Evolutionary conservation across 2,329 filamentous ascomycete species (phyloP).

Genomic region (Trichoderma hamatum): DNA sequence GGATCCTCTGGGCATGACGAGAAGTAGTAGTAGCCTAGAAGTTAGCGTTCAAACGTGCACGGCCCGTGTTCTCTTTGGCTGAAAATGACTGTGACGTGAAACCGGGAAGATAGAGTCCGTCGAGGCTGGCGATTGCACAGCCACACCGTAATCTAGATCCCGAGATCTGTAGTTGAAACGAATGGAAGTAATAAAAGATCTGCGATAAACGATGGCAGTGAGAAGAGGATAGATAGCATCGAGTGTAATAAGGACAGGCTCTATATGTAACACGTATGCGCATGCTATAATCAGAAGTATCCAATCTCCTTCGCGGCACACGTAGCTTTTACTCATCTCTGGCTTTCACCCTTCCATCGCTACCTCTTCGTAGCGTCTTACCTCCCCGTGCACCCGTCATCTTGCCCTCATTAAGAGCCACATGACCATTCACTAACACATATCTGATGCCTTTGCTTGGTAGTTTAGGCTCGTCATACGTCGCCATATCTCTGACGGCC

Average conservation of each 20-base stretch:
- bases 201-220: not conserved
- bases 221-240: not conserved
- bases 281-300: not conserved
- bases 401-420: constrained; percentile 32
- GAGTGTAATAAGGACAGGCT: not conserved
- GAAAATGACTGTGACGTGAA: not conserved
- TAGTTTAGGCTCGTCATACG: constrained; percentile 32
- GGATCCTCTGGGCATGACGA: not conserved
- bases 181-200: not conserved
- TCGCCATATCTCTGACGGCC: constrained; percentile 31
- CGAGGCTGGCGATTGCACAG: constrained; percentile 16
- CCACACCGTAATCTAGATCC: not conserved
- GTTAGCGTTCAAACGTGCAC: not conserved
- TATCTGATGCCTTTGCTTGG: constrained; percentile 31
- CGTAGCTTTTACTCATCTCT: constrained; percentile 9
- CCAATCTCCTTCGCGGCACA: not conserved
- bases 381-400: constrained; percentile 32
- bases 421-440: constrained; percentile 33
- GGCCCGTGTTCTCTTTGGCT: constrained; percentile 2
- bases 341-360: constrained; percentile 28
- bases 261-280: not conserved
- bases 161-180: not conserved
- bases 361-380: constrained; percentile 29
- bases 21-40: not conserved
- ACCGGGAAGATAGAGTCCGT: not conserved